These are phyloP conservation scores for Scheffersomyces illinoinensis DNA, from an alignment of 1,139 yeast genomes.

Conservation along the genomic window DNA sequence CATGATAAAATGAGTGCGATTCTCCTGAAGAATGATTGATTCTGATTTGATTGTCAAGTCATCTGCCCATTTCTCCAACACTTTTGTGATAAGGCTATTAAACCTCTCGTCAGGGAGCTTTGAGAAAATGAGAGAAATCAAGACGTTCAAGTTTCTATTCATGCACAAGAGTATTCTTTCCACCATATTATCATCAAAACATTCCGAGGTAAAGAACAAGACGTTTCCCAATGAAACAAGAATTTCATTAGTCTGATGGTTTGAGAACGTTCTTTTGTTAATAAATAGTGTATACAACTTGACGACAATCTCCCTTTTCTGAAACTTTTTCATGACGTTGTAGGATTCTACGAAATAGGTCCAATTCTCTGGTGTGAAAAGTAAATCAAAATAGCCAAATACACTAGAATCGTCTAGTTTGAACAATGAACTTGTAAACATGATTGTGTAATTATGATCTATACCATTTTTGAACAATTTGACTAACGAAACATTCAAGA, in stretches of 20 bases:
- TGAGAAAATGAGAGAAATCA: constrained; percentile 16
- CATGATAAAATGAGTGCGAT: constrained; percentile 34
- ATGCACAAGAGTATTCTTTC: constrained; percentile 16
- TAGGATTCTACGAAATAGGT: constrained; percentile 16
- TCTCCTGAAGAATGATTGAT: constrained; percentile 35
- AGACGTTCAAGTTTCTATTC: constrained; percentile 13
- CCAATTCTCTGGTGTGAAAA: constrained; percentile 25
- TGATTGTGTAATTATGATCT: constrained; percentile 14
- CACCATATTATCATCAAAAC: constrained; percentile 16
- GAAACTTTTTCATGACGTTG: constrained; percentile 26
- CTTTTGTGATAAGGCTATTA: constrained; percentile 9
- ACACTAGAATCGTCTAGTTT: constrained; percentile 21
- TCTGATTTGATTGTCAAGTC: constrained; percentile 26
- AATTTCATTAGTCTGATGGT: not conserved
- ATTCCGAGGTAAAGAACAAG: constrained; percentile 4
- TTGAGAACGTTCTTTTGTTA: not conserved
- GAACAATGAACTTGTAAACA: constrained; percentile 25
- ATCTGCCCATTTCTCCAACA: constrained; percentile 34
- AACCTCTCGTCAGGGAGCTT: constrained; percentile 4
- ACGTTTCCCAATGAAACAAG: constrained; percentile 4
- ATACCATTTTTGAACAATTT: constrained; percentile 8
- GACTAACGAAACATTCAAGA: constrained; percentile 18
- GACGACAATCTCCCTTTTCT: constrained; percentile 20
- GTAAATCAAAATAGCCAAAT: constrained; percentile 21
- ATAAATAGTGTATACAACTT: constrained; percentile 10